Evolutionary conservation across 371 early-diverging fungal species (phyloP), one percentile per base, ranked within the genome.

Genomic region (Polyrhizophydium stewartii): DNA sequence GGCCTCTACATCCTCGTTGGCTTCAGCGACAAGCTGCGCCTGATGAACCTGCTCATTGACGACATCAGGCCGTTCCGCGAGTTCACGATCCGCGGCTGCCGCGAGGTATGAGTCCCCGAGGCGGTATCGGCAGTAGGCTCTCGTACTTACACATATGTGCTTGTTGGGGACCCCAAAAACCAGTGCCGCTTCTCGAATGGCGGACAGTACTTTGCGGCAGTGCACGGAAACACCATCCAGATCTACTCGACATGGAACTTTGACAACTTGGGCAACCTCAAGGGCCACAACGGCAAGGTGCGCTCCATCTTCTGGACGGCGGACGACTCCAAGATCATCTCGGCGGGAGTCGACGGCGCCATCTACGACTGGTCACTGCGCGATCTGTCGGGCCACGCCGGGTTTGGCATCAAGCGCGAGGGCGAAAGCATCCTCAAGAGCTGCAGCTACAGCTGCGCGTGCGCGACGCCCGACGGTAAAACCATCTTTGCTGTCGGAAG

Each of bases 1-100:
- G 82, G 84, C 13, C 69, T 84, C 32, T 82, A 81, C 62, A 74
- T 84, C 31, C 66, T 84, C 6, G 84, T 82, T 37, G 84, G 84
- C 0, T 84, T 84, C 61, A 68, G 67, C 53, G 84, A 84, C 62
- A 84, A 84, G 58, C 56, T 84, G 59, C 37, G 82, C 60, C 56
- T 84, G 41, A 78, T 79, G 78, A 81, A 76, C 55, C 60, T 84
- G 49, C 65, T 84, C 49, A 76, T 82, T 49, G 84, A 82, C 61
- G 84, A 84, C 61, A 71, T 84, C 21, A 59, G 84, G 30, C 62
- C 72, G 35, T 80, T 79, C 60, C 63, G 78, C 30, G 84, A 84
- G 63, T 82, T 82, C 43, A 67, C 76, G 1, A 68, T 84, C 13
- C 70, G 84, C 12, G 78, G 80, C 12, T 82, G 84, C 59, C 59